Conservation (phyloP, 176 grass and related monocot species). For the Oryza punctata region DNA sequence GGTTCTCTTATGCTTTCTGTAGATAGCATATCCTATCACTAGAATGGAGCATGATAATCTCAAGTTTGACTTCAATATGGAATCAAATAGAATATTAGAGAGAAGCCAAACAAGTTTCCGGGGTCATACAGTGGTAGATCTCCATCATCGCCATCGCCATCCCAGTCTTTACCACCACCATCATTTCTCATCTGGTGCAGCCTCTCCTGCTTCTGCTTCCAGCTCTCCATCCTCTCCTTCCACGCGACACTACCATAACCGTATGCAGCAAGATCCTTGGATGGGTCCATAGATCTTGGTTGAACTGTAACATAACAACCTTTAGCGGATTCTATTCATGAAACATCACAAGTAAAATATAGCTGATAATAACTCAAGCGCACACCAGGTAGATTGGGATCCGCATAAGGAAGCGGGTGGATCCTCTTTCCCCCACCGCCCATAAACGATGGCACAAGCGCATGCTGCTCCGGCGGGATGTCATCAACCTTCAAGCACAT, state of each 20-base stretch:
- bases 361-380: neutral
- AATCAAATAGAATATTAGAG: neutral
- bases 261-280: constrained; percentile 77
- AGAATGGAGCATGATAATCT: neutral
- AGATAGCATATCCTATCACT: neutral
- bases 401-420: constrained; percentile 72
- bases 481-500: constrained; percentile 61
- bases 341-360: neutral
- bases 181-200: constrained; percentile 56
- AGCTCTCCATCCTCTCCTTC: constrained; percentile 90
- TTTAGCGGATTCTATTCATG: neutral
- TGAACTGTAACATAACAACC: constrained; percentile 48
- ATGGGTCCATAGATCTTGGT: constrained; percentile 86
- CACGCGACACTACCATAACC: constrained; percentile 85
- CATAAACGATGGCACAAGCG: constrained; percentile 72
- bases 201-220: constrained; percentile 92
- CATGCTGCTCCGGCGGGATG: constrained; percentile 84
- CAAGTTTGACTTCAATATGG: neutral
- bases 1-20: no score
- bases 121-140: constrained; percentile 77
- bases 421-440: constrained; percentile 81
- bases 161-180: constrained; percentile 54
- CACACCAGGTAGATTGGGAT: constrained; percentile 67
- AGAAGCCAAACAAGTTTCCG: neutral
- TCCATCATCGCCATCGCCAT: constrained; percentile 59